phyloP scores from a whole-genome alignment of 169 alveolate species.

The Plasmodium yoelii region DNA sequence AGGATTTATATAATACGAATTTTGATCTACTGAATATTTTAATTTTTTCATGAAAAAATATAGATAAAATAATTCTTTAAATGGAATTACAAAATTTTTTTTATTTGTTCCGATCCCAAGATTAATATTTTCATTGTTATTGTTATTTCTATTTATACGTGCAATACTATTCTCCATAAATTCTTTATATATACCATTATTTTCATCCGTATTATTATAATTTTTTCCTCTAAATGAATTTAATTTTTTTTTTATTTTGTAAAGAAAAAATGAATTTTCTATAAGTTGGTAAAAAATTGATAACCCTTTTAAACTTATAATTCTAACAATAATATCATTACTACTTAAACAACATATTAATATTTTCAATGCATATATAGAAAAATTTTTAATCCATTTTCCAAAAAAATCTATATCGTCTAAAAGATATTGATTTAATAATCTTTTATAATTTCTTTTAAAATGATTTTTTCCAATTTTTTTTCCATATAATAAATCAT shows the following conservation, averaged over 20 bases:
- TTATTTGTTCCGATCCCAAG: neutral
- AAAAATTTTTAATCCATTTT: constrained; percentile 56
- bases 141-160: constrained; percentile 3
- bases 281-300: constrained; percentile 66
- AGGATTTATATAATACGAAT: constrained; percentile 66
- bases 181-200: neutral
- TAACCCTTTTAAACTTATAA: constrained; percentile 72
- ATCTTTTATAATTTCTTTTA: constrained; percentile 56
- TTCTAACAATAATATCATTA: constrained; percentile 67
- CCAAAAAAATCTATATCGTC: constrained; percentile 75
- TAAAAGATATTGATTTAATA: constrained; percentile 30
- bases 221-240: constrained; percentile 6
- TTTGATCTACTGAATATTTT: constrained; percentile 71
- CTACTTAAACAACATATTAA: constrained; percentile 73
- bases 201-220: neutral
- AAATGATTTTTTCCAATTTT: constrained; percentile 41
- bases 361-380: constrained; percentile 56
- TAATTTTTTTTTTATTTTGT: constrained; percentile 56
- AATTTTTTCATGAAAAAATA: constrained; percentile 72
- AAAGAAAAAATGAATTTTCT: constrained; percentile 61
- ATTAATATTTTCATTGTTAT: too few species aligned
- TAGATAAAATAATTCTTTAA: constrained; percentile 67
- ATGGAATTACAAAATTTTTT: constrained; percentile 38
- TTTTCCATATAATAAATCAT: constrained; percentile 58
- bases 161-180: neutral